Conservation (phyloP, 148 eudicot genomes). For the Cornus florida region DNA sequence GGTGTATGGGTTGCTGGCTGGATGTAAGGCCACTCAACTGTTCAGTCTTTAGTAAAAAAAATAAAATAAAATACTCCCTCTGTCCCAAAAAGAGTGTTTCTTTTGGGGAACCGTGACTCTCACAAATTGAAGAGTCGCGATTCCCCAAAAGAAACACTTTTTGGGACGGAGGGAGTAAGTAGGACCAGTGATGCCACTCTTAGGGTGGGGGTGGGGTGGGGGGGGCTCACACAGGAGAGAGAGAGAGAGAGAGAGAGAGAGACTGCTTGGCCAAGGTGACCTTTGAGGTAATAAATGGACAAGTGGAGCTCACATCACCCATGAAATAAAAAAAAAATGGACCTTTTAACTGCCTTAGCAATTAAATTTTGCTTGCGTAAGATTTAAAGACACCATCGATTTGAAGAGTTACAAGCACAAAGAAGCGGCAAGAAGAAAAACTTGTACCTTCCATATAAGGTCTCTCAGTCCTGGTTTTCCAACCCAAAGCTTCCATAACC, state of each 20-base stretch:
- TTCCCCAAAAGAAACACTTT: no score
- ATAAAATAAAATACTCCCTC: no score
- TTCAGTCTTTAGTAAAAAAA: not conserved
- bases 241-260: slow-evolving; percentile 5
- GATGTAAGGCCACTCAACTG: not conserved
- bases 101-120: no score
- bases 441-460: slow-evolving; percentile 84
- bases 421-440: slow-evolving; percentile 12
- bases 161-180: no score
- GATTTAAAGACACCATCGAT: not conserved
- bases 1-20: no score
- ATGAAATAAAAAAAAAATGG: not conserved
- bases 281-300: not conserved
- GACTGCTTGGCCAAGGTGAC: not conserved
- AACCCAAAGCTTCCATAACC: slow-evolving; percentile 86
- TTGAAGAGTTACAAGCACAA: slow-evolving; percentile 1
- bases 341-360: not conserved
- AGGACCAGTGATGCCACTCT: not conserved
- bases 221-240: not conserved
- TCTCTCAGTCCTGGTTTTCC: slow-evolving; percentile 70
- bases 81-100: no score
- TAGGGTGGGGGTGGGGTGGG: not conserved
- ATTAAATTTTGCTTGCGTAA: slow-evolving; percentile 1
- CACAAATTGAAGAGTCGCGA: no score
- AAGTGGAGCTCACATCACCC: slow-evolving; percentile 9